A percentile compares a stretch with the other conserved stretches of the same genome.
Conservation (phyloP, 2,329 filamentous ascomycete genomes). For the Clonostachys solani region DNA sequence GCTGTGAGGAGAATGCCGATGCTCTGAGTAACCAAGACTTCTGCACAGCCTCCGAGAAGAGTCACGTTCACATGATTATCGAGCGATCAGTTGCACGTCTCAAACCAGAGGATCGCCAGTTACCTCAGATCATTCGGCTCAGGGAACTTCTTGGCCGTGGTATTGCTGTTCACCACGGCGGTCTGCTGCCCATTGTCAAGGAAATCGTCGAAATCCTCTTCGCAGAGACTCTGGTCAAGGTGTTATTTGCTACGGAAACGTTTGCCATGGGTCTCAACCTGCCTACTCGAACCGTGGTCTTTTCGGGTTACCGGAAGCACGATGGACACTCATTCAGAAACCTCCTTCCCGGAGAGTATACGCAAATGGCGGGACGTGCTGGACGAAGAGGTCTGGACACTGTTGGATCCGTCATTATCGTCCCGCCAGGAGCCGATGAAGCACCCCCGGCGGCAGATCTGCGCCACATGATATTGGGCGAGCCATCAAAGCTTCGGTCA, state of each 20-base stretch:
- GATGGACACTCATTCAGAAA: constrained; percentile 91
- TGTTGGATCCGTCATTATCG: constrained; percentile 96
- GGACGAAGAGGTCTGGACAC: constrained; percentile 96
- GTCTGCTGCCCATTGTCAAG: constrained; percentile 92
- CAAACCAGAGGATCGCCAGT: constrained; percentile 79
- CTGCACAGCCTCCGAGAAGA: constrained; percentile 90
- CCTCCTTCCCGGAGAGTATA: constrained; percentile 91
- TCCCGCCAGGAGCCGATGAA: constrained; percentile 77
- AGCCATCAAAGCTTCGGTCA: constrained; percentile 90
- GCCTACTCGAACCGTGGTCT: constrained; percentile 93
- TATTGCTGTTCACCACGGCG: constrained; percentile 94
- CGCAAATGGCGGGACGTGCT: constrained; percentile 96
- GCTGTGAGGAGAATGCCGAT: constrained; percentile 95
- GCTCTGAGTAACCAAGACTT: constrained; percentile 94
- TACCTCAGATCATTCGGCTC: constrained; percentile 90
- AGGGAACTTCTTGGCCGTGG: constrained; percentile 82
- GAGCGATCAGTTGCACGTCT: constrained; percentile 90
- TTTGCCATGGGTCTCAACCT: constrained; percentile 98
- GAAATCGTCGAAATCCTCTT: constrained; percentile 97
- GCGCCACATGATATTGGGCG: constrained; percentile 90
- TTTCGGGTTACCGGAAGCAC: constrained; percentile 95
- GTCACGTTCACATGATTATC: constrained; percentile 94
- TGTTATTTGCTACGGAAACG: constrained; percentile 95
- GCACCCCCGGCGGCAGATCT: constrained; percentile 81
- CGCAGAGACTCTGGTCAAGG: constrained; percentile 90